Percentiles rank a stretch among this genome's conserved stretches.
These are phyloP conservation scores for Alloteropsis angusta DNA, from an alignment of 202 grass and related monocot species.

Conservation along the genomic window DNA sequence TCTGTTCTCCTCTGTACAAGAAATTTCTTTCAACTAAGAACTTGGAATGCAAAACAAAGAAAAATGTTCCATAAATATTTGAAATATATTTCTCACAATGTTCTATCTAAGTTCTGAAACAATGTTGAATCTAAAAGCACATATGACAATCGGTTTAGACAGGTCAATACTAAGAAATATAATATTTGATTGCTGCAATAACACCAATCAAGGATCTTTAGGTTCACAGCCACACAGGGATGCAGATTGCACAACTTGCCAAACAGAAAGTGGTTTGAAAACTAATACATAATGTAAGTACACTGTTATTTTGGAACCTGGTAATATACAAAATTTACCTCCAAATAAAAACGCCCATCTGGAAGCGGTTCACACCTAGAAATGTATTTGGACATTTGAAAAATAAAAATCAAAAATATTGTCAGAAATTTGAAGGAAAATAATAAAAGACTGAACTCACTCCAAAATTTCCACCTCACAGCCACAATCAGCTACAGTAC, in stretches of 20 bases:
- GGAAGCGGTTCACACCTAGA: conserved; percentile 89
- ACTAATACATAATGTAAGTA: background rate
- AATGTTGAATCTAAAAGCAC: background rate
- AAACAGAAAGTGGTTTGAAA: conserved; percentile 1
- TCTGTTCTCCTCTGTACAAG: background rate
- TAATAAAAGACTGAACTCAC: conserved; percentile 44
- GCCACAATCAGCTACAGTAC: conserved; percentile 82
- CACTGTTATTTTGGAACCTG: background rate
- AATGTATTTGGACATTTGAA: conserved; percentile 20
- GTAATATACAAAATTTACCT: conserved; percentile 41
- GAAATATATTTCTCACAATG: background rate
- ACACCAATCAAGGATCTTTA: background rate
- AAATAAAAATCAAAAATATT: conserved; percentile 5
- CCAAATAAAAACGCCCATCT: conserved; percentile 91
- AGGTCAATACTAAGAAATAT: background rate
- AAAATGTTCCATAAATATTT: conserved; percentile 3
- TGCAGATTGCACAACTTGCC: background rate
- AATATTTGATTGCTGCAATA: background rate
- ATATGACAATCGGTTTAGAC: background rate
- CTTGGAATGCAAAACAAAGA: background rate
- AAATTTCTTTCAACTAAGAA: background rate
- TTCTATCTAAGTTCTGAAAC: background rate
- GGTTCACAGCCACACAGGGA: background rate
- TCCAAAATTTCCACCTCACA: conserved; percentile 99
- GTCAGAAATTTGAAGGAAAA: conserved; percentile 1